Evolutionary conservation across 2,329 filamentous ascomycete species (phyloP), one percentile per base, ranked within the genome.

Genomic region (Scortechinia acanthostroma): DNA sequence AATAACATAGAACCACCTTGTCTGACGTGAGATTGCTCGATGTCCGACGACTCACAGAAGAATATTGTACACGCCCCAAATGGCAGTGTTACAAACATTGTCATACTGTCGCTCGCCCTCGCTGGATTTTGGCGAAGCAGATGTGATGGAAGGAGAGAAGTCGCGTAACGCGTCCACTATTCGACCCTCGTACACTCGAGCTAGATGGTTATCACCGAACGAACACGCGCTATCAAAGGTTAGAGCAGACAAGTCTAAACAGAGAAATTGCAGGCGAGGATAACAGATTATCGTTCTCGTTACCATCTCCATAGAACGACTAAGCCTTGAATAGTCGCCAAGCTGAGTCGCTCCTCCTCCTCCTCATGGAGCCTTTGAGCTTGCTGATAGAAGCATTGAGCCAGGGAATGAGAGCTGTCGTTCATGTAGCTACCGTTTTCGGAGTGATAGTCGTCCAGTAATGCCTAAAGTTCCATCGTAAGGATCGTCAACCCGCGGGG

Each of bases 351-450:
- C 3, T 56, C 60, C 22, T 58, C 53, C 46, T 60, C 55, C 21
- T 56, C 47, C 4, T 61, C 55, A 5, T 59, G 49, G 3, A 54
- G 49, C 4, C 46, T 52, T 45, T 56, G 60, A 3, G 60, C 60
- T 49, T 64, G 59, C 19, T 53, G 48, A 46, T 61, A 62, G 35
- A 63, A 63, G 40, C n/a, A n/a, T n/a, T n/a, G n/a, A n/a, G n/a
- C n/a, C n/a, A n/a, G n/a, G n/a, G n/a, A n/a, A n/a, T n/a, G n/a
- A n/a, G n/a, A n/a, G n/a, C n/a, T n/a, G n/a, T n/a, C n/a, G n/a
- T n/a, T n/a, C n/a, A n/a, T n/a, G n/a, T n/a, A n/a, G n/a, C n/a
- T n/a, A n/a, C n/a, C n/a, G n/a, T n/a, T n/a, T n/a, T n/a, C n/a
- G n/a, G n/a, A n/a, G n/a, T n/a, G n/a, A n/a, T n/a, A n/a, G n/a